Percentiles rank a stretch among this genome's conserved stretches.
Conservation (phyloP, 2,329 filamentous ascomycete species). For the Trichoderma arundinaceum region DNA sequence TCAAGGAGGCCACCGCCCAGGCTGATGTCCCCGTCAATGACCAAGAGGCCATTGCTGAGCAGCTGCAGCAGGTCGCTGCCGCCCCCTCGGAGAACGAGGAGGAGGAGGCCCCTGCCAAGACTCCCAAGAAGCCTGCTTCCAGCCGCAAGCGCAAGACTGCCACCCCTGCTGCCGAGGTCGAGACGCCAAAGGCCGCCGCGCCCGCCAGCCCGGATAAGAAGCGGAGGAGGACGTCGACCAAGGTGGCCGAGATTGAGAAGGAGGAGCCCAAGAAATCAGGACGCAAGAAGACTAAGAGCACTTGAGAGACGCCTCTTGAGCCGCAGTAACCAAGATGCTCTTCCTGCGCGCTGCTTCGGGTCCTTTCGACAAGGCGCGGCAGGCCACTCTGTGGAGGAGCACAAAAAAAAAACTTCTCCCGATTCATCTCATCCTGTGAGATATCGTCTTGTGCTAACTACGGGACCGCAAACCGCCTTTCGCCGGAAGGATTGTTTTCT, state of each 20-base stretch:
- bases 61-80: slow-evolving; percentile 55
- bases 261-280: slow-evolving; percentile 66
- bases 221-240: slow-evolving; percentile 62
- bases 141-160: slow-evolving; percentile 64
- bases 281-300: slow-evolving; percentile 62
- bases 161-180: slow-evolving; percentile 50
- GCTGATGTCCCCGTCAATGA: slow-evolving; percentile 49
- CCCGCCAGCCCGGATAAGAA: slow-evolving; percentile 67
- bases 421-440: not conserved
- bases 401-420: not conserved
- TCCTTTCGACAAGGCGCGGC: too few species aligned
- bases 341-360: not conserved
- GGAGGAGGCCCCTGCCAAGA: slow-evolving; percentile 57
- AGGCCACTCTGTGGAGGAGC: not conserved
- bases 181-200: slow-evolving; percentile 48
- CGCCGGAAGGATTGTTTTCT: slow-evolving; percentile 4
- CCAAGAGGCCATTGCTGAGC: slow-evolving; percentile 64
- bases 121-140: slow-evolving; percentile 60
- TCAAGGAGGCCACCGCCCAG: slow-evolving; percentile 50
- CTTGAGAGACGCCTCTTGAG: slow-evolving; percentile 37
- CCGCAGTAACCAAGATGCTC: not conserved
- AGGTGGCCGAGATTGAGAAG: slow-evolving; percentile 57
- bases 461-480: slow-evolving; percentile 1
- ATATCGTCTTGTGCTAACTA: not conserved
- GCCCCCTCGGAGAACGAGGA: slow-evolving; percentile 50